These are phyloP conservation scores for Pyrenopolyporus hunteri DNA, from an alignment of 495 filamentous ascomycete species.

Conservation along the genomic window DNA sequence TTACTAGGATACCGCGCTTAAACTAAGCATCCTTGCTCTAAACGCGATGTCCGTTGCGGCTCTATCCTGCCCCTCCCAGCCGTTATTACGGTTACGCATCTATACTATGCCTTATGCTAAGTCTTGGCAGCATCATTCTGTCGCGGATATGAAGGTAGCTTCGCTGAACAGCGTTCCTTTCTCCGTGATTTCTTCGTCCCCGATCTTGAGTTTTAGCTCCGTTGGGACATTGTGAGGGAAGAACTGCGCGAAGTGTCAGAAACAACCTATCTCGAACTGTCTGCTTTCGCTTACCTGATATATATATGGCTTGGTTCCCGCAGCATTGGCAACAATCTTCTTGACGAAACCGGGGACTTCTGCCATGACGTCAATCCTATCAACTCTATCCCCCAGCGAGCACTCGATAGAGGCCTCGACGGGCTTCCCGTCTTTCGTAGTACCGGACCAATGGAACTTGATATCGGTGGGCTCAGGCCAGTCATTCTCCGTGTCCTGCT, in stretches of 20 bases:
- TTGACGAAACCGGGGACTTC: constrained; percentile 96
- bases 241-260: constrained; percentile 57
- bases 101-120: constrained; percentile 18
- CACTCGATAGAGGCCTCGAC: constrained; percentile 73
- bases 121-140: constrained; percentile 18
- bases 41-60: background rate
- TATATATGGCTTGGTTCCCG: constrained; percentile 93
- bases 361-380: constrained; percentile 94
- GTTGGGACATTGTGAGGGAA: constrained; percentile 60
- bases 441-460: constrained; percentile 80
- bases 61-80: constrained; percentile 1
- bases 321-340: constrained; percentile 82
- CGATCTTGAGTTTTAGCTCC: constrained; percentile 80
- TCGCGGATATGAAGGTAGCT: constrained; percentile 84
- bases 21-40: constrained; percentile 1
- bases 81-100: constrained; percentile 10
- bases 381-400: constrained; percentile 69
- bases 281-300: constrained; percentile 72
- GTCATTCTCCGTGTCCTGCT: constrained; percentile 75
- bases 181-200: constrained; percentile 75
- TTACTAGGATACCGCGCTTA: background rate
- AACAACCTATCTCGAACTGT: background rate
- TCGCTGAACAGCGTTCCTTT: constrained; percentile 80
- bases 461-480: constrained; percentile 86
- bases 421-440: constrained; percentile 74